Conservation (phyloP, 73 alveolate species). For the Breviolum minutum region DNA sequence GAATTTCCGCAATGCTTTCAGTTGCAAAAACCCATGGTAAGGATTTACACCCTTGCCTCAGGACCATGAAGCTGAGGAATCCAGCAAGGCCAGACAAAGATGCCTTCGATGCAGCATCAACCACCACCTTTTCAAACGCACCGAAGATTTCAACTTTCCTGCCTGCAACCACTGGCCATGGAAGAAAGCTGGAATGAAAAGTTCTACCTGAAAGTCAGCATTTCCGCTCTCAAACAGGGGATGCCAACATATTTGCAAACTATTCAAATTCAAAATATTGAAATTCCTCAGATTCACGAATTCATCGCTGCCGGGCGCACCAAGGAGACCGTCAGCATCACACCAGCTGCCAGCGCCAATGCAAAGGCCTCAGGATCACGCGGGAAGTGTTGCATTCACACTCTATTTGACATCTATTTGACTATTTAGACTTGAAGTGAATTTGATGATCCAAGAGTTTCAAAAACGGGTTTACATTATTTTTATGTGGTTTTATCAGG, state of each 20-base stretch:
- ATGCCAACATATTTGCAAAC: no score
- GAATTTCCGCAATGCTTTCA: background rate
- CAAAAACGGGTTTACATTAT: no score
- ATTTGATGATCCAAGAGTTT: no score
- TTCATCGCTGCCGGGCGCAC: no score
- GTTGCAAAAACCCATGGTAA: background rate
- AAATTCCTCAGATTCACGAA: no score
- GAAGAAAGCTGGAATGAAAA: conserved; percentile 61
- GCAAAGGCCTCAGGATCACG: conserved; percentile 57
- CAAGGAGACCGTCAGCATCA: background rate
- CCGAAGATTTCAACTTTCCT: background rate
- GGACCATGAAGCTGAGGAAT: conserved; percentile 57
- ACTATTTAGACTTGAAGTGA: no score
- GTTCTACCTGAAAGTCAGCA: conserved; percentile 41
- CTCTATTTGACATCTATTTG: no score
- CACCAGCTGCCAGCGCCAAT: conserved; percentile 86
- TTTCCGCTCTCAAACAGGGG: no score
- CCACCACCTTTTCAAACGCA: background rate
- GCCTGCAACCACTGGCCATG: conserved; percentile 83
- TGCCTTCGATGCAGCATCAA: background rate
- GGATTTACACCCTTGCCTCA: conserved; percentile 11
- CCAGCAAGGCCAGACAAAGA: conserved; percentile 53
- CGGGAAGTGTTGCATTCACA: no score
- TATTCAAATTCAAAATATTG: no score
- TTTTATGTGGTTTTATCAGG: no score